phyloP scores from a whole-genome alignment of 179 eudicot species.

The Patellifolia procumbens region DNA sequence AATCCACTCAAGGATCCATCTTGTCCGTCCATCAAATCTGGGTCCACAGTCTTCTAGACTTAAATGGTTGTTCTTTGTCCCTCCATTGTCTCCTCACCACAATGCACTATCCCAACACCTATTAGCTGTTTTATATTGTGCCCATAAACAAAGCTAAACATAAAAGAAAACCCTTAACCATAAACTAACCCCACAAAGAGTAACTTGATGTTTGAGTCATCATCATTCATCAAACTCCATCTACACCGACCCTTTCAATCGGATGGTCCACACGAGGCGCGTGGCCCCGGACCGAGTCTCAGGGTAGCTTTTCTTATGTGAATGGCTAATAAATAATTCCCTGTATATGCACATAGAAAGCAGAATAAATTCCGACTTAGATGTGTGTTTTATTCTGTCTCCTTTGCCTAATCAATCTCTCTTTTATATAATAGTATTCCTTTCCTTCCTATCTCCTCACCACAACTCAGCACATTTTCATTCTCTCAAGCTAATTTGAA shows the following conservation, averaged over 20 bases:
- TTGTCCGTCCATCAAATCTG: constrained; percentile 28
- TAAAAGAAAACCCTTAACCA: constrained; percentile 25
- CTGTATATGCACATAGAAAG: constrained; percentile 34
- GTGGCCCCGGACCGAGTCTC: constrained; percentile 24
- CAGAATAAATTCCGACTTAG: constrained; percentile 40
- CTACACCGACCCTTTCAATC: constrained; percentile 30
- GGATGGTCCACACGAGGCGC: constrained; percentile 29
- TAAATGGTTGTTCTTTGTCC: constrained; percentile 37
- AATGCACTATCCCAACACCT: constrained; percentile 37
- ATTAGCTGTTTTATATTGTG: constrained; percentile 41
- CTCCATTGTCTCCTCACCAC: constrained; percentile 45
- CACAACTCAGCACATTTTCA: constrained; percentile 22
- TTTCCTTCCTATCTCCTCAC: constrained; percentile 36
- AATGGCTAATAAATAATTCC: constrained; percentile 32
- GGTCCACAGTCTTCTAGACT: constrained; percentile 43
- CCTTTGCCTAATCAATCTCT: constrained; percentile 30
- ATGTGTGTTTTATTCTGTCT: constrained; percentile 49
- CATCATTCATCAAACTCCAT: constrained; percentile 19
- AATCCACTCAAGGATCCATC: constrained; percentile 34
- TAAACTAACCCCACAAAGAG: constrained; percentile 30
- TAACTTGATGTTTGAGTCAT: constrained; percentile 18
- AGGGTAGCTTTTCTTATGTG: constrained; percentile 26
- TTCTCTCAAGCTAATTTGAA: constrained; percentile 14
- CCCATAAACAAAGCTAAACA: constrained; percentile 31
- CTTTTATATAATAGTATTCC: constrained; percentile 34